phyloP scores from a whole-genome alignment of 1,139 yeast species.

The Kluyveromyces sp. region DNA sequence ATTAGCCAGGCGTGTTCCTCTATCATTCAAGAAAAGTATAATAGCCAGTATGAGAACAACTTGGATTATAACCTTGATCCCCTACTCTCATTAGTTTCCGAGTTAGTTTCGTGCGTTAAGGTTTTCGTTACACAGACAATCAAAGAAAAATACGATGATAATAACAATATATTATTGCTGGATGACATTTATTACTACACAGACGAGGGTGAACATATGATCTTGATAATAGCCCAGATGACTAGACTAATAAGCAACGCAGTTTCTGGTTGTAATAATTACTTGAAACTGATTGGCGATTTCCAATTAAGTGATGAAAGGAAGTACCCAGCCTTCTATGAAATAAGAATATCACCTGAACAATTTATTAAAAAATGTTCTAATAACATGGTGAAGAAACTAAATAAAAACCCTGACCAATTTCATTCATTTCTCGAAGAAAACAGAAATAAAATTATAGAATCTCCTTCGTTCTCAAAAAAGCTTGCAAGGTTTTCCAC shows the following conservation, averaged over 20 bases:
- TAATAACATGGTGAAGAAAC: slow-evolving; percentile 46
- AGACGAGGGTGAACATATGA: slow-evolving; percentile 58
- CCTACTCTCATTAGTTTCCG: slow-evolving; percentile 53
- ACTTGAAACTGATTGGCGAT: slow-evolving; percentile 58
- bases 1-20: slow-evolving; percentile 45
- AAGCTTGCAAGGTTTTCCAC: slow-evolving; percentile 46
- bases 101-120: slow-evolving; percentile 57
- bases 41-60: slow-evolving; percentile 23
- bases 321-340: slow-evolving; percentile 63
- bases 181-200: slow-evolving; percentile 45
- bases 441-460: slow-evolving; percentile 21
- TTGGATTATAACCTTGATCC: slow-evolving; percentile 52
- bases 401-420: slow-evolving; percentile 20
- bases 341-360: slow-evolving; percentile 51
- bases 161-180: slow-evolving; percentile 26
- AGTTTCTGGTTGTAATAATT: slow-evolving; percentile 40
- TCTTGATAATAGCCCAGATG: slow-evolving; percentile 57
- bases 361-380: slow-evolving; percentile 59
- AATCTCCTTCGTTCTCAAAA: slow-evolving; percentile 13
- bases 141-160: slow-evolving; percentile 21
- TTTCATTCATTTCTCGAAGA: slow-evolving; percentile 7
- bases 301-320: slow-evolving; percentile 59
- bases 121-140: slow-evolving; percentile 49
- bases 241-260: slow-evolving; percentile 48
- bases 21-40: slow-evolving; percentile 29